Conservation (phyloP, 2,329 filamentous ascomycete species). For the Ascochyta clinopodiicola region DNA sequence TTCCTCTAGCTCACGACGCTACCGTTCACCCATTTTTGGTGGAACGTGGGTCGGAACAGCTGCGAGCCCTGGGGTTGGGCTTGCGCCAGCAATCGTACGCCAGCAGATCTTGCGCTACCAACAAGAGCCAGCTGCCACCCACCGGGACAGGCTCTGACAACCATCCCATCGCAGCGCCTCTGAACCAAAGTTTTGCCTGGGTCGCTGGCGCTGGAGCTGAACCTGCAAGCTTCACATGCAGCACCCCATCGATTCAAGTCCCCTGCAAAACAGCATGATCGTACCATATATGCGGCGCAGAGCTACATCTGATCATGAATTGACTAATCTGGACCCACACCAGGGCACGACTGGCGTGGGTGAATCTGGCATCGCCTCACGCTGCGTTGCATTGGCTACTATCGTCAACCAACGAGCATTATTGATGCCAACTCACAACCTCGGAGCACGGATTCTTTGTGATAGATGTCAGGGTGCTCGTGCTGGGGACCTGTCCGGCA, state of each 20-base stretch:
- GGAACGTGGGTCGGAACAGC: constrained; percentile 24
- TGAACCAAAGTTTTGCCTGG: constrained; percentile 2
- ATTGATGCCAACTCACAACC: constrained; percentile 26
- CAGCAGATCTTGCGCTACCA: constrained; percentile 16
- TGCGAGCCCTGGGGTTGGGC: constrained; percentile 21
- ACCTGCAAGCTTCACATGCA: constrained; percentile 6
- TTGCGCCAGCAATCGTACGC: constrained; percentile 19
- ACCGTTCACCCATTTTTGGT: constrained; percentile 5
- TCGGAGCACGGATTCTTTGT: constrained; percentile 24
- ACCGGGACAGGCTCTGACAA: constrained; percentile 6
- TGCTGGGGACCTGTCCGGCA: constrained; percentile 11
- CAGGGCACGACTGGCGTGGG: constrained; percentile 19
- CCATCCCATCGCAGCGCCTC: constrained; percentile 1
- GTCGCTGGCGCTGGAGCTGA: neutral
- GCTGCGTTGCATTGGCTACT: constrained; percentile 22
- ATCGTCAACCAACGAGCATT: constrained; percentile 26
- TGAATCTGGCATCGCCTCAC: constrained; percentile 18
- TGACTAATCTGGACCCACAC: constrained; percentile 11
- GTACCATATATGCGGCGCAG: constrained; percentile 1
- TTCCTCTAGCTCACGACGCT: constrained; percentile 5
- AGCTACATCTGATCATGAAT: constrained; percentile 11
- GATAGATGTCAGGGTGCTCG: constrained; percentile 13
- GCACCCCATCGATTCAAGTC: neutral
- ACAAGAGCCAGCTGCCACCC: constrained; percentile 8
- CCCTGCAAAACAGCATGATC: constrained; percentile 1